Conservation (phyloP, 176 grass and related monocot genomes). For the Saccharum spontaneum region DNA sequence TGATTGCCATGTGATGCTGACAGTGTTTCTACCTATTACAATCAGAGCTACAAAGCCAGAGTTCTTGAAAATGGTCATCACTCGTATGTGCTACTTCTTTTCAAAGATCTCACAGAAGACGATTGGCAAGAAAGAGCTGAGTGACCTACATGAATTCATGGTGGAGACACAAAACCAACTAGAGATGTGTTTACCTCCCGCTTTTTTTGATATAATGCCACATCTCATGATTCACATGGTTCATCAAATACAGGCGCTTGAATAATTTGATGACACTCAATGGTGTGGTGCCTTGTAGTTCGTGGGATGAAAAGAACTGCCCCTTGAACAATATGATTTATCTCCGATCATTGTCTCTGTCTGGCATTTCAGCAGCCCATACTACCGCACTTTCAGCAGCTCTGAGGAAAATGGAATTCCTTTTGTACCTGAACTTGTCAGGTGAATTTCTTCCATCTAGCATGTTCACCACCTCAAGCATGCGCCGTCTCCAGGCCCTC, state of each 20-base stretch:
- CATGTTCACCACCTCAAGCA: slow-evolving; percentile 40
- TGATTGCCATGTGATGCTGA: too few species aligned
- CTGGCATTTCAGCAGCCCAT: slow-evolving; percentile 37
- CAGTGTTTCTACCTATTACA: too few species aligned
- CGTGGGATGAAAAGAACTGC: slow-evolving; percentile 32
- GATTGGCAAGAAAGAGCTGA: too few species aligned
- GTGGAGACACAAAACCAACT: too few species aligned
- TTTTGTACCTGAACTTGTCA: slow-evolving; percentile 40
- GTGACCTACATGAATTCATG: too few species aligned
- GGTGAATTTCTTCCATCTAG: slow-evolving; percentile 44
- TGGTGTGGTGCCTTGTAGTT: slow-evolving; percentile 19
- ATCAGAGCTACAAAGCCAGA: too few species aligned
- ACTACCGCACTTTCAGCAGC: slow-evolving; percentile 17
- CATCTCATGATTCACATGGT: too few species aligned
- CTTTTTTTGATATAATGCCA: too few species aligned
- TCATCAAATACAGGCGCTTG: background rate
- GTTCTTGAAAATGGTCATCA: too few species aligned
- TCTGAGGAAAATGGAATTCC: slow-evolving; percentile 47
- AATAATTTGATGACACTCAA: slow-evolving; percentile 53
- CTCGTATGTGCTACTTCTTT: too few species aligned
- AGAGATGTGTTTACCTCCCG: too few species aligned
- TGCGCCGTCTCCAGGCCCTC: slow-evolving; percentile 42
- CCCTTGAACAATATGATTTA: slow-evolving; percentile 45
- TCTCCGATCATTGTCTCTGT: slow-evolving; percentile 43
- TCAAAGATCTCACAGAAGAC: too few species aligned